A percentile compares a stretch with the other conserved stretches of the same genome.
These are phyloP conservation scores for Pistacia atlantica DNA, from an alignment of 345 rosid genomes.

Conservation along the genomic window DNA sequence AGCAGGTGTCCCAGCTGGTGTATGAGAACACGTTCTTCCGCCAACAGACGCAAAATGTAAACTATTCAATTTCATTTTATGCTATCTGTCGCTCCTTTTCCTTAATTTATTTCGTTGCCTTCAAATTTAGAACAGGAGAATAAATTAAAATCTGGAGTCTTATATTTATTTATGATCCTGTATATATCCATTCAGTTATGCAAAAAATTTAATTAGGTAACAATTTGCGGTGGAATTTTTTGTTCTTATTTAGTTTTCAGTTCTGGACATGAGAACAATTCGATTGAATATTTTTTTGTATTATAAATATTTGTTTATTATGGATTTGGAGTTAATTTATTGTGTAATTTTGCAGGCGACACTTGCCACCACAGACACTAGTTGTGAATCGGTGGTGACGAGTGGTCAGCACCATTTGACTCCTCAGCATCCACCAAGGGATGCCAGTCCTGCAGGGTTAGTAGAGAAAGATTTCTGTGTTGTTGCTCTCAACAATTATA, in stretches of 20 bases:
- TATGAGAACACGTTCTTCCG: conserved; percentile 79
- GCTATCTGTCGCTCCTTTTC: background rate
- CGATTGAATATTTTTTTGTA: background rate
- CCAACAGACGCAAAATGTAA: conserved; percentile 65
- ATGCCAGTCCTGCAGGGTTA: conserved; percentile 92
- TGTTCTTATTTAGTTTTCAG: background rate
- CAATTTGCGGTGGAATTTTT: background rate
- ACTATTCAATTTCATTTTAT: background rate
- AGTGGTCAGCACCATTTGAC: conserved; percentile 77
- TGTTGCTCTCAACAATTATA: conserved; percentile 25
- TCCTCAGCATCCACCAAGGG: conserved; percentile 78
- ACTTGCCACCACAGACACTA: conserved; percentile 66
- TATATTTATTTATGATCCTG: background rate
- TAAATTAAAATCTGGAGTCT: background rate
- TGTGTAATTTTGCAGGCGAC: conserved; percentile 39
- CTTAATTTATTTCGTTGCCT: background rate
- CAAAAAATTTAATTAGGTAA: too few species aligned
- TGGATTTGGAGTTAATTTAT: conserved; percentile 8
- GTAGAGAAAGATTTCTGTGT: conserved; percentile 44
- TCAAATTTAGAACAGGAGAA: background rate
- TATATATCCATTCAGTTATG: too few species aligned
- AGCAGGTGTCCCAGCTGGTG: conserved; percentile 78
- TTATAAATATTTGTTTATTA: background rate
- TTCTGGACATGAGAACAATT: too few species aligned
- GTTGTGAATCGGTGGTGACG: conserved; percentile 80